Evolutionary conservation across 1,139 yeast species (phyloP), one percentile per base, ranked within the genome.

Genomic region (Chernovozyma sophiae-reginae): DNA sequence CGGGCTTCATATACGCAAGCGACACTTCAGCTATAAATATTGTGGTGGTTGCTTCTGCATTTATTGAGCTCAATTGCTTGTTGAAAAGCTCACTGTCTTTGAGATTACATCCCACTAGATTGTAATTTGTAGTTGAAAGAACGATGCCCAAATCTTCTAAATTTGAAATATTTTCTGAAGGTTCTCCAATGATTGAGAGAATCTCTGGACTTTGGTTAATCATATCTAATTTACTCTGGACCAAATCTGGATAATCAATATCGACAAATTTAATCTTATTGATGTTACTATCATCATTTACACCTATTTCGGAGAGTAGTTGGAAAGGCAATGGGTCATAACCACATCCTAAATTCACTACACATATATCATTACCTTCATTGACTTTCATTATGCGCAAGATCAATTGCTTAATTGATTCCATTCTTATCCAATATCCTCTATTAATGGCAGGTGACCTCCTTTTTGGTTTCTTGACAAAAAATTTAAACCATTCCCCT

Each of bases 381-480:
- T 41, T 39, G 17, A 39, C 25, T 8, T 49, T 37, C 3, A 75
- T 60, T 15, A 81, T 76, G 30, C 68, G 60, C 29, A 68, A 53
- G 13, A 83, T 68, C 37, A 78, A 63, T 35, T 61, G 62, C 44
- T 78, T 70, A 39, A 86, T 80, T 6, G 87, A 78, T 49, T 81
- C 81, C 79, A 86, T 79, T 41, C 95, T 65, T 18, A 84, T 68
- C 90, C 94, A 86, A 55, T 86, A 86, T 0, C 95, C 95, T 48
- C 95, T 60, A 48, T 86, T 86, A 31, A 86, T 84, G 11, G 86
- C 82, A 0, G 95, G 95, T 0, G 92, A 80, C 41, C 95, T 63
- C 52, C 92, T 65, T 45, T 78, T 77, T 5, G 79, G 79, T 41
- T 76, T 79, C 19, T 77, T 75, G 1, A 86, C 95, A 59, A 86